These are phyloP conservation scores for Aspergillus floridensis DNA, from an alignment of 2,329 filamentous ascomycete genomes.

Conservation along the genomic window DNA sequence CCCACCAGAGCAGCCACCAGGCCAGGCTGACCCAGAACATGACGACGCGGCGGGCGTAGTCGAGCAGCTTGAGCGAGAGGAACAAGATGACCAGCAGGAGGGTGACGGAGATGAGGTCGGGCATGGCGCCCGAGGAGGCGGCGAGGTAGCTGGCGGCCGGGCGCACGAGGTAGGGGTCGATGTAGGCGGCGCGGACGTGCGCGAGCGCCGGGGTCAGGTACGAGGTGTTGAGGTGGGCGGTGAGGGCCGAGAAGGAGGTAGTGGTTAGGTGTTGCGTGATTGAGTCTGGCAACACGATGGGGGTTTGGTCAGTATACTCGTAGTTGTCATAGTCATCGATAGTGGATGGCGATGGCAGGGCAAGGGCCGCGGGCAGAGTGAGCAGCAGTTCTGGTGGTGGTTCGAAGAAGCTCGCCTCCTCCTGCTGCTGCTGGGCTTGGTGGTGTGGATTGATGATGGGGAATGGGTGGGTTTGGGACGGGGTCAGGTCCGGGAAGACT, in stretches of 20 bases:
- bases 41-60: conserved; percentile 69
- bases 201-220: conserved; percentile 13
- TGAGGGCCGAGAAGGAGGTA: conserved; percentile 14
- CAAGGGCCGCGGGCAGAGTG: too few species aligned
- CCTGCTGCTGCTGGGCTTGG: too few species aligned
- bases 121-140: conserved; percentile 18
- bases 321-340: too few species aligned
- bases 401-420: too few species aligned
- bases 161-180: conserved; percentile 23
- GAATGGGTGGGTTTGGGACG: too few species aligned
- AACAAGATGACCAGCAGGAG: conserved; percentile 61
- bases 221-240: conserved; percentile 12
- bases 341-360: too few species aligned
- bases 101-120: conserved; percentile 37
- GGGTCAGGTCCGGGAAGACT: too few species aligned
- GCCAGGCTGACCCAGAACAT: conserved; percentile 73
- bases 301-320: too few species aligned
- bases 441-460: too few species aligned
- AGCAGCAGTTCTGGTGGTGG: too few species aligned
- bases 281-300: not conserved
- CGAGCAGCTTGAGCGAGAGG: conserved; percentile 62
- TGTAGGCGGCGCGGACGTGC: conserved; percentile 12
- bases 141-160: conserved; percentile 36
- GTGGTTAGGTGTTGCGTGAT: conserved; percentile 15
- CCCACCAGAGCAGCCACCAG: conserved; percentile 64